These are phyloP conservation scores for Chloranthus sessilifolius DNA, from an alignment of 164 flowering plant genomes.

Conservation along the genomic window DNA sequence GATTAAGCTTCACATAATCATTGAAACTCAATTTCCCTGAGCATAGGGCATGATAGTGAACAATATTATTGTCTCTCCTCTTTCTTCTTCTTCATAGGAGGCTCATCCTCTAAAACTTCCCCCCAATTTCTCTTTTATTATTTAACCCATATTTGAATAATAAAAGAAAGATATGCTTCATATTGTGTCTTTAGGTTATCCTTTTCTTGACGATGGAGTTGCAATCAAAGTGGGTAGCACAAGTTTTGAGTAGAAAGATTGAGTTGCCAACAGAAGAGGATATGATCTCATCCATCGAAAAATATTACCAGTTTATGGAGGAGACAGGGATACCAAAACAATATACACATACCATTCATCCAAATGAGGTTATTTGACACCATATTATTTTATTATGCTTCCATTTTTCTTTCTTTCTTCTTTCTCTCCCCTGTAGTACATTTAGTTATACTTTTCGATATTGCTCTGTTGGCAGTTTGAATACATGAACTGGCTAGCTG, in stretches of 20 bases:
- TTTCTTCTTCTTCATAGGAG: no score
- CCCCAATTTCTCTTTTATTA: no score
- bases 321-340: conserved; percentile 51
- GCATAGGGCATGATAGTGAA: no score
- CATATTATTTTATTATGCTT: background rate
- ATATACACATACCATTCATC: conserved; percentile 41
- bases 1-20: no score
- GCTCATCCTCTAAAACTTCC: no score
- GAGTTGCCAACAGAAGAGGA: conserved; percentile 54
- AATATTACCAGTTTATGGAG: conserved; percentile 46
- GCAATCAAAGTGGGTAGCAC: conserved; percentile 85
- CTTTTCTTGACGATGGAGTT: conserved; percentile 63
- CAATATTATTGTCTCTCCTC: no score
- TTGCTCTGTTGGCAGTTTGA: conserved; percentile 74
- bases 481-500: conserved; percentile 67
- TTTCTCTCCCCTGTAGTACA: background rate
- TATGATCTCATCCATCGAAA: conserved; percentile 53
- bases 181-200: conserved; percentile 44
- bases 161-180: no score
- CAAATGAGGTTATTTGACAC: conserved; percentile 36
- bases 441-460: no score
- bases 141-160: no score
- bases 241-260: conserved; percentile 57
- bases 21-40: no score
- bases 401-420: background rate